Percentiles rank a stretch among this genome's conserved stretches.
Evolutionary conservation across 768 basidiomycete genomes (phyloP).

Genomic region (Fomitopsis pulvina): DNA sequence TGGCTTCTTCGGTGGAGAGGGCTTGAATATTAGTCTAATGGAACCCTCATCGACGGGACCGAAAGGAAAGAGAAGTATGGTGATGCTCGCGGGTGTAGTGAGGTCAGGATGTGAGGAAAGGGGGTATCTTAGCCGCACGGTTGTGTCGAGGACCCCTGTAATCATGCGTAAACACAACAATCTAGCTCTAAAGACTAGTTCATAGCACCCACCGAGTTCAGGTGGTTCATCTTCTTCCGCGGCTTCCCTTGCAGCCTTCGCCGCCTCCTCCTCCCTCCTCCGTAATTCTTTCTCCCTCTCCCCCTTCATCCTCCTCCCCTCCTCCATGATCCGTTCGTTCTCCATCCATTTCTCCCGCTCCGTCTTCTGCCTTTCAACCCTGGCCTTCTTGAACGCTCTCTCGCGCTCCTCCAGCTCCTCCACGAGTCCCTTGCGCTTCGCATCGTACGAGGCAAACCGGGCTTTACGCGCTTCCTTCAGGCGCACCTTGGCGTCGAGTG

Average conservation of each 20-base stretch:
- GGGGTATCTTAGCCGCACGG: constrained; percentile 64
- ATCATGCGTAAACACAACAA: background rate
- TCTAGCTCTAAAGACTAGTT: background rate
- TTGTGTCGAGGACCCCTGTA: constrained; percentile 63
- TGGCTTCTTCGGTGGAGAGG: constrained; percentile 45
- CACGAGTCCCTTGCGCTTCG: constrained; percentile 66
- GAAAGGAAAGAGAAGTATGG: constrained; percentile 48
- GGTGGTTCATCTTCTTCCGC: constrained; percentile 48
- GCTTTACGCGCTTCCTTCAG: constrained; percentile 60
- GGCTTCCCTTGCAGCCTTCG: constrained; percentile 27
- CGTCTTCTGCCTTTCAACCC: constrained; percentile 54
- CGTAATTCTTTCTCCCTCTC: constrained; percentile 52
- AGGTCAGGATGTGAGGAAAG: constrained; percentile 51
- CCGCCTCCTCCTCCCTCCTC: constrained; percentile 36
- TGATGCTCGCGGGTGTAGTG: constrained; percentile 43
- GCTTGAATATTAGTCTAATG: constrained; percentile 63
- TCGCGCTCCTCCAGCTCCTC: constrained; percentile 79
- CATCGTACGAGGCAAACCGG: constrained; percentile 64
- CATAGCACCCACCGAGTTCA: constrained; percentile 34
- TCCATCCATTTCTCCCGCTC: constrained; percentile 48
- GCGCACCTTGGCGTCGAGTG: constrained; percentile 74
- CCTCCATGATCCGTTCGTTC: constrained; percentile 69
- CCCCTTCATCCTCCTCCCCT: constrained; percentile 61
- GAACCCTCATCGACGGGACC: constrained; percentile 57
- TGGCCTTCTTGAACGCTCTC: constrained; percentile 66